phyloP scores from a whole-genome alignment of 2,329 filamentous ascomycete genomes.

The Cladosporium sp. region DNA sequence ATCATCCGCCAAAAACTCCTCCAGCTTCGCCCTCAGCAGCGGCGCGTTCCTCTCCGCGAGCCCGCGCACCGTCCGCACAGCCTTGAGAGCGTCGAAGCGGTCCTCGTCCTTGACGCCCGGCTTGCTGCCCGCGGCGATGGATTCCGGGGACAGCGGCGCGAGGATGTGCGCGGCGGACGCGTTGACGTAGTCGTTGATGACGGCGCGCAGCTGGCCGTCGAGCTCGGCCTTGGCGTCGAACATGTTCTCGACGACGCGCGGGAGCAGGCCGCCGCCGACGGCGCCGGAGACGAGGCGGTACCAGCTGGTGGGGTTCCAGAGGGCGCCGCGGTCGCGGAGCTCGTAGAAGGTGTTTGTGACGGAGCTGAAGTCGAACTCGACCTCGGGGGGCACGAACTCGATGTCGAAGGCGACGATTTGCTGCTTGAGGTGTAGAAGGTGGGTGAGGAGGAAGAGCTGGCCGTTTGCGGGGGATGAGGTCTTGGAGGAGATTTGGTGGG shows the following conservation, averaged over 20 bases:
- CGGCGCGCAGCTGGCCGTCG: conserved; percentile 54
- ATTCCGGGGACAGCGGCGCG: conserved; percentile 1
- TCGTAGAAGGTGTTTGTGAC: conserved; percentile 63
- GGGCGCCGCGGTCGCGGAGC: conserved; percentile 56
- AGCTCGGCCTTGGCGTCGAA: conserved; percentile 64
- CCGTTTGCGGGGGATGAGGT: conserved; percentile 60
- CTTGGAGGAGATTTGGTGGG: conserved; percentile 56
- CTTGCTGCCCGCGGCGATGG: conserved; percentile 2
- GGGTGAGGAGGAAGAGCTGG: conserved; percentile 89
- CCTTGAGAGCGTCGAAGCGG: conserved; percentile 27
- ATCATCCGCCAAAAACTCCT: conserved; percentile 59
- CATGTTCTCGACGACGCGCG: conserved; percentile 65
- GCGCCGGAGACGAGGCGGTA: conserved; percentile 49
- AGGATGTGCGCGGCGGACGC: conserved; percentile 50
- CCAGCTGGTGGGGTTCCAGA: conserved; percentile 60
- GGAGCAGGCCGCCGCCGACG: conserved; percentile 46
- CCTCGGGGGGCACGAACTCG: conserved; percentile 61
- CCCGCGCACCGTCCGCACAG: conserved; percentile 41
- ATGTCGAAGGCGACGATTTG: conserved; percentile 96
- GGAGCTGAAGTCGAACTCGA: conserved; percentile 61
- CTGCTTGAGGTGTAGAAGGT: conserved; percentile 90
- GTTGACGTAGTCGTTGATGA: conserved; percentile 62
- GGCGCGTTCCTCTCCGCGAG: conserved; percentile 54
- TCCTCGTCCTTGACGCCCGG: not conserved
- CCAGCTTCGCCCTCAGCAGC: conserved; percentile 49